These are phyloP conservation scores for Raphanus sativus DNA, from an alignment of 345 rosid genomes.

Conservation along the genomic window DNA sequence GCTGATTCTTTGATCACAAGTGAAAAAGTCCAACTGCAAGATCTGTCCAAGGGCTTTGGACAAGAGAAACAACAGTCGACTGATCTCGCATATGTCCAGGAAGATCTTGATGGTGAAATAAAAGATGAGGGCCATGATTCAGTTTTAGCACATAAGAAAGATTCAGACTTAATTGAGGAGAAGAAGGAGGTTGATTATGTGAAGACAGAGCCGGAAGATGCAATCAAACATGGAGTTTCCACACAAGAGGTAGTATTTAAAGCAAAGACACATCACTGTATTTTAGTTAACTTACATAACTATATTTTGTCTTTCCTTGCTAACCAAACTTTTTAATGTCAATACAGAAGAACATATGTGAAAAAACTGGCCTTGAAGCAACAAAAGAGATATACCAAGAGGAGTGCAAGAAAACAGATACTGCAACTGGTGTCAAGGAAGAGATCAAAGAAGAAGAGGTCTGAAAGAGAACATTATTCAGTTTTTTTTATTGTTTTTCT, in stretches of 20 bases:
- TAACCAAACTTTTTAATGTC: background rate
- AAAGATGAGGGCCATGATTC: conserved; percentile 18
- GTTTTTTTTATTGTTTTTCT: background rate
- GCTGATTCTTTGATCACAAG: conserved; percentile 13
- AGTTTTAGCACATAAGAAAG: background rate
- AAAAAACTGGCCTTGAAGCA: conserved; percentile 35
- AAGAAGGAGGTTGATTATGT: conserved; percentile 11
- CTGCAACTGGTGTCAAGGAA: background rate
- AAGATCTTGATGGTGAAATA: background rate
- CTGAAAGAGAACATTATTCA: conserved; percentile 2
- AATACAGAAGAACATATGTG: conserved; percentile 32
- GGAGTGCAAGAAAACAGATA: conserved; percentile 24
- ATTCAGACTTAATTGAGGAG: conserved; percentile 28
- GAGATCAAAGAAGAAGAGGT: conserved; percentile 43
- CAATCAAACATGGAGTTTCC: conserved; percentile 17
- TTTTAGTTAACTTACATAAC: background rate
- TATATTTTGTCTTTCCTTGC: background rate
- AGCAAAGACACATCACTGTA: conserved; percentile 29
- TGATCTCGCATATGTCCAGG: background rate
- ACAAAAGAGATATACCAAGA: conserved; percentile 36
- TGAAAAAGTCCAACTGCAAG: conserved; percentile 30
- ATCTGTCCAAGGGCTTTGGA: conserved; percentile 7
- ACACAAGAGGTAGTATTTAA: conserved; percentile 36
- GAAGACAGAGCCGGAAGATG: conserved; percentile 28
- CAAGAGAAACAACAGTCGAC: conserved; percentile 1